A percentile compares a stretch with the other conserved stretches of the same genome.
phyloP scores from a whole-genome alignment of 331 rosid species.

The Malus hybrid region DNA sequence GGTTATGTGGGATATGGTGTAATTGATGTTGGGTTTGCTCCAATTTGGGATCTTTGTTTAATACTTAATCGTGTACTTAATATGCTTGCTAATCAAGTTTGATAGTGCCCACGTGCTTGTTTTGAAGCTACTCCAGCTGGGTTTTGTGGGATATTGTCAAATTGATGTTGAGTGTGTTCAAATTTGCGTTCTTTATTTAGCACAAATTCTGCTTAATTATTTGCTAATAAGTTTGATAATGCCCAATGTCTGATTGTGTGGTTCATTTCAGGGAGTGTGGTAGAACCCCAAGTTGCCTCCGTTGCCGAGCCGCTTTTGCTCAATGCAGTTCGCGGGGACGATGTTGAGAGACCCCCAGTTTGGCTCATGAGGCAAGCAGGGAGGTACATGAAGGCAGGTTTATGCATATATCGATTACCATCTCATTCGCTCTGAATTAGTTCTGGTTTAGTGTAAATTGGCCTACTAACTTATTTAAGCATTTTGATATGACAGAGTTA shows the following conservation, averaged over 20 bases:
- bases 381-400: conserved; percentile 99
- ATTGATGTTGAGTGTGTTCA: neutral
- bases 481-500: conserved; percentile 55
- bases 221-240: neutral
- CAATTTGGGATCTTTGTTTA: no score
- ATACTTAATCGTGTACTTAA: no score
- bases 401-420: conserved; percentile 2
- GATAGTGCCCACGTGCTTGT: neutral
- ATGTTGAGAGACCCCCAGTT: conserved; percentile 95
- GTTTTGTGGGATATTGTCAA: neutral
- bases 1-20: no score
- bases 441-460: neutral
- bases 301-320: conserved; percentile 78
- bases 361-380: conserved; percentile 99
- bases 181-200: neutral
- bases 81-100: no score
- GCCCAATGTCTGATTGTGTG: neutral
- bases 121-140: neutral
- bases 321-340: conserved; percentile 81
- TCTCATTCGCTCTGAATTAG: conserved; percentile 1
- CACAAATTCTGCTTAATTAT: neutral
- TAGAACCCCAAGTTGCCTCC: conserved; percentile 52
- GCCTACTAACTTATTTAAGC: neutral
- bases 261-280: conserved; percentile 54
- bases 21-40: no score